Evolutionary conservation across 2,329 filamentous ascomycete species (phyloP).

Genomic region (Claviceps africana): DNA sequence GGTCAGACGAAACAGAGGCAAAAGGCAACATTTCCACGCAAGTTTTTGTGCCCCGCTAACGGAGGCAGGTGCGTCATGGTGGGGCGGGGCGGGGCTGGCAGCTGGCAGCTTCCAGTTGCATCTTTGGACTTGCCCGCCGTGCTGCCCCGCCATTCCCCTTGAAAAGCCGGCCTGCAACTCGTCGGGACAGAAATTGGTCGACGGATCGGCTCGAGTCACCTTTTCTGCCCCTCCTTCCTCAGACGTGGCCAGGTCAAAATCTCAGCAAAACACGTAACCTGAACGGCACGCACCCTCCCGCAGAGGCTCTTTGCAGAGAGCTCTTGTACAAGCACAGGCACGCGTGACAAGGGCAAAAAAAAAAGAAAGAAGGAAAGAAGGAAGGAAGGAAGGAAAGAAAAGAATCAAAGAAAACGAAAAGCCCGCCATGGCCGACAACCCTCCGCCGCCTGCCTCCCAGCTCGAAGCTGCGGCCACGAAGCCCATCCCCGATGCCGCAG

Average conservation of each 20-base stretch:
- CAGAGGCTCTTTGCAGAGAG: too few species aligned
- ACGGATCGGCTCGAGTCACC: background rate
- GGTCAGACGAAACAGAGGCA: too few species aligned
- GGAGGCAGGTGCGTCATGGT: background rate
- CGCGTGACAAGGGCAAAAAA: too few species aligned
- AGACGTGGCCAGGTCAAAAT: background rate
- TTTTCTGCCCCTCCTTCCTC: background rate
- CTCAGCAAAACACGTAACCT: background rate
- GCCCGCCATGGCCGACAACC: conserved; percentile 5
- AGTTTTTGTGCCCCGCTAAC: background rate
- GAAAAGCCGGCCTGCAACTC: background rate
- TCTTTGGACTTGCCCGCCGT: too few species aligned
- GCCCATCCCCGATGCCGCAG: background rate
- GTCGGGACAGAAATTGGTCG: background rate
- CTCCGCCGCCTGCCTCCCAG: background rate
- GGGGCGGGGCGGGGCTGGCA: too few species aligned
- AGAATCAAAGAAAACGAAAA: background rate
- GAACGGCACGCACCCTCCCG: too few species aligned
- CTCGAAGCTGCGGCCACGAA: background rate
- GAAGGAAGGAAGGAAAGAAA: background rate
- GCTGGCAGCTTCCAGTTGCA: background rate
- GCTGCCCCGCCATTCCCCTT: background rate
- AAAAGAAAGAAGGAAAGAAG: background rate
- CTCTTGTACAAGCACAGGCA: background rate
- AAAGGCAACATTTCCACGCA: too few species aligned